Conservation (phyloP, 2,329 filamentous ascomycete species). For the Leptosphaerulina australis region DNA sequence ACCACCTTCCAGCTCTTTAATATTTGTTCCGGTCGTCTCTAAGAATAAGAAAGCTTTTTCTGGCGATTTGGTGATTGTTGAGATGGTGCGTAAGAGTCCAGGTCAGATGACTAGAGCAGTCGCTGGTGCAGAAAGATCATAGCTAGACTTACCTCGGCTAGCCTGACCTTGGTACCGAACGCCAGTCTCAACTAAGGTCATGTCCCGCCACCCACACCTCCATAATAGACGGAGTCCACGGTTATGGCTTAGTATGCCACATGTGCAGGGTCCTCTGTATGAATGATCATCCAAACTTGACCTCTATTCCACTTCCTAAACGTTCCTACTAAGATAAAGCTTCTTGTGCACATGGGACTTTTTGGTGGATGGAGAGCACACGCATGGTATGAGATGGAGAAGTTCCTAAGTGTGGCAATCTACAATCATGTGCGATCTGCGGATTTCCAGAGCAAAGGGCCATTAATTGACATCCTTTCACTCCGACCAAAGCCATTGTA, state of each 20-base stretch:
- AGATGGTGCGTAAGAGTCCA: constrained; percentile 12
- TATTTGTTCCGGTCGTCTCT: constrained; percentile 2
- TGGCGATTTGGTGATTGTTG: constrained; percentile 8
- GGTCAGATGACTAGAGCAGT: constrained; percentile 14
- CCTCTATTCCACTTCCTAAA: background rate
- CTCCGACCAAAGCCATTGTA: no score
- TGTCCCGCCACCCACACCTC: background rate
- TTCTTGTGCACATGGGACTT: background rate
- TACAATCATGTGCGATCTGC: no score
- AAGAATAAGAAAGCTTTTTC: constrained; percentile 1
- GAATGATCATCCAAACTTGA: background rate
- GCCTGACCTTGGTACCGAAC: background rate
- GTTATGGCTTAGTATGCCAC: background rate
- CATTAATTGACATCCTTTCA: no score
- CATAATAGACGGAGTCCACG: background rate
- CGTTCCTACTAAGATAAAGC: background rate
- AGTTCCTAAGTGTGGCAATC: background rate
- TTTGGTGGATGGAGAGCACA: background rate
- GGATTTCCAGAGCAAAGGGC: no score
- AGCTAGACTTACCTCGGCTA: constrained; percentile 8
- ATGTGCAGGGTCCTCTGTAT: background rate
- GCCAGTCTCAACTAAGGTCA: background rate
- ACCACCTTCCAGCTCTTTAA: constrained; percentile 4
- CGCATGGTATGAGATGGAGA: background rate
- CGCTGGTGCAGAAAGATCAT: background rate